Evolutionary conservation across 495 filamentous ascomycete genomes (phyloP), one percentile per base, ranked within the genome.

Genomic region (Aspergillus diversus): DNA sequence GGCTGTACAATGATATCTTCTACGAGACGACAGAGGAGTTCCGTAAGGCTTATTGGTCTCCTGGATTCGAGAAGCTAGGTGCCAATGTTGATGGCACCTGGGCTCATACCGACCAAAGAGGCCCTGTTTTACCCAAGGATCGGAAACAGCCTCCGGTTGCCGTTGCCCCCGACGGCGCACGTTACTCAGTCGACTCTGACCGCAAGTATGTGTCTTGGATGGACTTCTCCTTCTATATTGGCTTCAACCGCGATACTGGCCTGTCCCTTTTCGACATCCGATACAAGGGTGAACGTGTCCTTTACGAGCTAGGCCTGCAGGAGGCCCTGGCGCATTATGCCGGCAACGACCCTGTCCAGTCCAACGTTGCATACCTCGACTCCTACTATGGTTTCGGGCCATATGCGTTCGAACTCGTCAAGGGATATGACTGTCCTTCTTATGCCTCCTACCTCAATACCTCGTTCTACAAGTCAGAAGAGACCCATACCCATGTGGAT

Each of bases 1-100:
- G 64, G 64, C 48, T 66, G n/a, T 66, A 66, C 21, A 66, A 66
- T 34, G 55, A 66, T 15, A 59, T 66, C n/a, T 66, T 59, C 55
- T 66, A 66, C 15, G 59, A 66, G 33, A 66, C 64, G 17, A 66
- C 64, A 0, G 64, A 59, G 7, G 59, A 57, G 34, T 66, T 66
- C 33, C 64, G 64, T 9, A 46, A 62, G 13, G 64, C 64, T 13
- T 66, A 59, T 49, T 66, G 54, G 54, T 66, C 64, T 35, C 59
- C 59, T 31, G 64, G 49, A 1, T 66, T 66, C 15, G 55, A 59
- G 31, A 66, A 66, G 50, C 55, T 66, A 4, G 43, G 42, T 13
- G 53, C 64, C 32, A 66, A 63, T 47, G 12, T 63, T 34, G 64
- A 66, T 17, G 64, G 64, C 16, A 21, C 59, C 48, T 66, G 64